phyloP scores from a whole-genome alignment of 805 yeast species.

The Suhomyces kilbournensis region DNA sequence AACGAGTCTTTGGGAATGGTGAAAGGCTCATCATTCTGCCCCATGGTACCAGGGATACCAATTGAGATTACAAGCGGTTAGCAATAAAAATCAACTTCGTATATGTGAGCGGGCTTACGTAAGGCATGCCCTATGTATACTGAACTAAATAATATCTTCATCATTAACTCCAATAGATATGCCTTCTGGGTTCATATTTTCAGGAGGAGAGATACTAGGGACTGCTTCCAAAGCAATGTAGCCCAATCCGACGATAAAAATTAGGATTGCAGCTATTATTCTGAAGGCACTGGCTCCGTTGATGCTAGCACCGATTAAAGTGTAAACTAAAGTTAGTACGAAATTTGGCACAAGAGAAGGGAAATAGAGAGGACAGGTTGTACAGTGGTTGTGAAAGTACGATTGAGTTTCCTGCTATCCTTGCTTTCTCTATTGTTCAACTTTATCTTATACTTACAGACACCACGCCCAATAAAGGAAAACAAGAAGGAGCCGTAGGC shows the following conservation, averaged over 20 bases:
- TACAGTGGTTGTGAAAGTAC: neutral
- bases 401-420: neutral
- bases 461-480: conserved; percentile 73
- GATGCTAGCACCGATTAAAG: conserved; percentile 35
- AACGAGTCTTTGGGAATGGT: conserved; percentile 52
- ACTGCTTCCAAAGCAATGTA: conserved; percentile 65
- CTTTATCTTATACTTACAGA: conserved; percentile 43
- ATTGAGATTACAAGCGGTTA: neutral
- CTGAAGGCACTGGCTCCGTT: conserved; percentile 55
- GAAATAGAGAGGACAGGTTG: too few species aligned
- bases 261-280: conserved; percentile 52
- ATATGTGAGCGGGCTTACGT: neutral
- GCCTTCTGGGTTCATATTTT: conserved; percentile 62
- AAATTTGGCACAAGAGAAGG: neutral
- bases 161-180: conserved; percentile 36
- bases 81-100: neutral
- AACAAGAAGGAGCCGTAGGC: conserved; percentile 66
- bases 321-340: conserved; percentile 34
- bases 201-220: conserved; percentile 77
- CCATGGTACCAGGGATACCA: neutral
- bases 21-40: conserved; percentile 2
- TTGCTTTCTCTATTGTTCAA: neutral
- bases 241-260: conserved; percentile 59
- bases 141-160: conserved; percentile 34
- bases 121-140: neutral